Percentiles rank a stretch among this genome's conserved stretches.
Evolutionary conservation across 371 early-diverging fungal species (phyloP).

Genomic region (Basidiobolus heterosporus): DNA sequence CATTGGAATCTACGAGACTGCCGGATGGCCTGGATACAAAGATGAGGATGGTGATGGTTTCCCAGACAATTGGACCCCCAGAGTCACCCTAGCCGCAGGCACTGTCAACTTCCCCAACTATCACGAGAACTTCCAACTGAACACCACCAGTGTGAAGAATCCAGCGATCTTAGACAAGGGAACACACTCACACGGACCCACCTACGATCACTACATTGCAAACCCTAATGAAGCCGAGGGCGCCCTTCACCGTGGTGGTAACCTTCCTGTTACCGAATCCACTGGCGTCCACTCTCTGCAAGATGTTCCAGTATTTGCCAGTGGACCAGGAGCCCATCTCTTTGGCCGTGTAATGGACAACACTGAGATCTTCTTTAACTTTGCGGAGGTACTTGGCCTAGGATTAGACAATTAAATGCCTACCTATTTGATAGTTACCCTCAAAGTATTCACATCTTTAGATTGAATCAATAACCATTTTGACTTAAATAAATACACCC

Average conservation of each 20-base stretch:
- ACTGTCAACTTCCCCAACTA: constrained; percentile 37
- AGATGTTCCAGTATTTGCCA: constrained; percentile 37
- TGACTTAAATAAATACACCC: too few relatives aligned
- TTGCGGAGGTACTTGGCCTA: constrained; percentile 24
- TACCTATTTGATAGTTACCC: too few relatives aligned
- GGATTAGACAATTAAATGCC: constrained; percentile 1
- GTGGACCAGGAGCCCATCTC: constrained; percentile 29
- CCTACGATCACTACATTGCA: constrained; percentile 15
- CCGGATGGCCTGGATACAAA: constrained; percentile 47
- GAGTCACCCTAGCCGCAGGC: constrained; percentile 41
- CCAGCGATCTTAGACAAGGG: constrained; percentile 13
- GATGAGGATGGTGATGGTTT: constrained; percentile 47
- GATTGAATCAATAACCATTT: too few relatives aligned
- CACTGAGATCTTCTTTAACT: constrained; percentile 38
- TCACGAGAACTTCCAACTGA: constrained; percentile 38
- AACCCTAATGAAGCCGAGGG: constrained; percentile 19
- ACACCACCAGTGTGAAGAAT: constrained; percentile 18
- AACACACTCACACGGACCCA: constrained; percentile 13
- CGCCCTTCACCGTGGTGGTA: constrained; percentile 21
- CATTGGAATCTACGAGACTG: constrained; percentile 38
- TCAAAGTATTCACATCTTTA: too few relatives aligned
- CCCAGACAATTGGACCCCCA: constrained; percentile 39
- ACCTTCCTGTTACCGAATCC: constrained; percentile 14
- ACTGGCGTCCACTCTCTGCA: constrained; percentile 38
- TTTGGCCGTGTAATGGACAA: constrained; percentile 38